Conservation (phyloP, 352 stramenopile genomes). For the Pythium phragmiticola region DNA sequence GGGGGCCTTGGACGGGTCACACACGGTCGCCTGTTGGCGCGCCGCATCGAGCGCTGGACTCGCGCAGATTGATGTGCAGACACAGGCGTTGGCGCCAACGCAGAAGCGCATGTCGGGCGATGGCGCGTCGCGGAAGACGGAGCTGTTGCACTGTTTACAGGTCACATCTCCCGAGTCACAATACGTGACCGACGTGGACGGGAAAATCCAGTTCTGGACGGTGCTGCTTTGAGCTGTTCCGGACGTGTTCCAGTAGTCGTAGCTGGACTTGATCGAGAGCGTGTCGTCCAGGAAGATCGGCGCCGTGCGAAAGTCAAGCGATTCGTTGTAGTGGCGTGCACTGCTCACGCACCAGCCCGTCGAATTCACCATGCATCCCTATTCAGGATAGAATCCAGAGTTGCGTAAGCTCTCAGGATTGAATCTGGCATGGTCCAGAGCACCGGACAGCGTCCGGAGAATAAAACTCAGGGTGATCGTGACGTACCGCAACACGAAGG, state of each 20-base stretch:
- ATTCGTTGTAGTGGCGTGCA: slow-evolving; percentile 10
- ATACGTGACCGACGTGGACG: slow-evolving; percentile 9
- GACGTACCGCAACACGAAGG: slow-evolving; percentile 10
- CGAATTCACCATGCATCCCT: slow-evolving; percentile 18
- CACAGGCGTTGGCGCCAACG: slow-evolving; percentile 4
- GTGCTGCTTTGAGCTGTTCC: not conserved
- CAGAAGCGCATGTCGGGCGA: slow-evolving; percentile 17
- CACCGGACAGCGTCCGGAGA: not conserved
- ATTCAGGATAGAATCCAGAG: not conserved
- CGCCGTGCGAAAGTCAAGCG: slow-evolving; percentile 13
- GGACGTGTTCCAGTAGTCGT: slow-evolving; percentile 18
- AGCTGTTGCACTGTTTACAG: slow-evolving; percentile 4
- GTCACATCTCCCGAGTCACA: slow-evolving; percentile 4
- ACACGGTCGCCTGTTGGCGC: not conserved
- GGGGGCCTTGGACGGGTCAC: slow-evolving; percentile 9
- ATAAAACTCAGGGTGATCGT: not conserved
- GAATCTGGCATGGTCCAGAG: too few relatives aligned
- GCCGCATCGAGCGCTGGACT: not conserved
- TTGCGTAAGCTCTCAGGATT: too few relatives aligned
- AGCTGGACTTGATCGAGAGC: slow-evolving; percentile 2
- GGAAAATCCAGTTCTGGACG: slow-evolving; percentile 20
- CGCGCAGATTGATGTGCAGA: slow-evolving; percentile 15
- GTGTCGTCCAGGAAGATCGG: slow-evolving; percentile 9
- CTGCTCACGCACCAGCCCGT: slow-evolving; percentile 12
- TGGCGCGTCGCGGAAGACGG: slow-evolving; percentile 1